Evolutionary conservation across 75 land plant species (phyloP), one percentile per base, ranked within the genome.

Genomic region (Selaginella tamariscina): DNA sequence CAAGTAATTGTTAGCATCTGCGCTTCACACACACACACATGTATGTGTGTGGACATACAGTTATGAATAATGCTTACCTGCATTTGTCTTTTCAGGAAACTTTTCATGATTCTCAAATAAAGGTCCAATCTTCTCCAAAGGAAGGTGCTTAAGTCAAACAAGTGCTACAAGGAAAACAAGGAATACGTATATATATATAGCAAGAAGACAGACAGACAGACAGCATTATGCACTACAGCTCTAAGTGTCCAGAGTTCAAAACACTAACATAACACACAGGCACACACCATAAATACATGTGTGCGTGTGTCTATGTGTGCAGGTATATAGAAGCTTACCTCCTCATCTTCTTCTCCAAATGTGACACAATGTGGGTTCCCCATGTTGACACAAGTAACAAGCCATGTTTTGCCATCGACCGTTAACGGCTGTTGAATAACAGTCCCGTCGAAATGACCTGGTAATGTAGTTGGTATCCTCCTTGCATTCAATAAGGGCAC

Each of bases 321-420:
- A n/a, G n/a, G n/a, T 39, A 5, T 15, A 39, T 39, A 39, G 49
- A 39, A 5, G 5, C 15, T 39, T 39, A 39, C 94, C 90, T 86
- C 69, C n/a, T 60, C 75, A 54, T 67, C 77, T 67, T 83, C 75
- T 60, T 69, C 65, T 26, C 89, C 73, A 79, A 89, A 94, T 9
- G 86, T 81, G 27, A 94, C 77, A 71, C 98, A 94, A 64, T 94
- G 98, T 27, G 98, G 98, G 67, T 94, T 94, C 49, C 98, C 98
- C 98, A 94, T 94, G 82, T 96, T 94, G 18, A 94, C 96, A 83
- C 98, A 94, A 2, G 96, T 94, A 30, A 90, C 96, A 73, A 68
- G 77, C 96, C 96, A 94, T 21, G 65, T 78, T 55, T 71, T 57
- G 57, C 86, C 85, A 68, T 85, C 86, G 27, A 94, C 83, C 11